phyloP scores from a whole-genome alignment of 768 basidiomycete species.

The Agrocybe pediades region DNA sequence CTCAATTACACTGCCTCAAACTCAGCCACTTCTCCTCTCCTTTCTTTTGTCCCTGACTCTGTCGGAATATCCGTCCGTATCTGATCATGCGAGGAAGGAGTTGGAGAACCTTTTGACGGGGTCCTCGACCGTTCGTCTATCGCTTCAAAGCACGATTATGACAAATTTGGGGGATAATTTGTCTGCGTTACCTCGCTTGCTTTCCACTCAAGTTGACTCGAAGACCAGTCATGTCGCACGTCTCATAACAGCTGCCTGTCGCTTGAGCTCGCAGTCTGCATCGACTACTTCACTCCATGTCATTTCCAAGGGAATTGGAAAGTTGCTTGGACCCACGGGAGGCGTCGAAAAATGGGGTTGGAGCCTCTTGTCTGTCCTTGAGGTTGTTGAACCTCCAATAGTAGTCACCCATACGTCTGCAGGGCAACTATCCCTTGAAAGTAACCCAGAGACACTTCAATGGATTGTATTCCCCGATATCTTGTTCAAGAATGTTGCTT shows the following conservation, averaged over 20 bases:
- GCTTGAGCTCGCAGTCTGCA: slow-evolving; percentile 35
- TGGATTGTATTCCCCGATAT: slow-evolving; percentile 59
- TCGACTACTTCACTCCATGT: slow-evolving; percentile 28
- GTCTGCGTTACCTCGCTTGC: slow-evolving; percentile 67
- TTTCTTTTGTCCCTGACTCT: slow-evolving; percentile 75
- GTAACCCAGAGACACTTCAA: slow-evolving; percentile 34
- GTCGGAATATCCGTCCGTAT: slow-evolving; percentile 56
- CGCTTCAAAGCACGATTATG: slow-evolving; percentile 57
- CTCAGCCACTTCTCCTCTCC: slow-evolving; percentile 67
- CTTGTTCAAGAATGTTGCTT: slow-evolving; percentile 54
- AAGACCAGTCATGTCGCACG: slow-evolving; percentile 70
- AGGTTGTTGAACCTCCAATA: slow-evolving; percentile 62
- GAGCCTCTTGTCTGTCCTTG: slow-evolving; percentile 79
- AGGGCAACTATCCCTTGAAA: slow-evolving; percentile 62
- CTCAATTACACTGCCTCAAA: slow-evolving; percentile 63
- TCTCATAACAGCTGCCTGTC: slow-evolving; percentile 72
- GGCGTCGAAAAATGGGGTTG: slow-evolving; percentile 94
- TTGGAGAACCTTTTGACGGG: slow-evolving; percentile 48
- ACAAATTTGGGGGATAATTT: slow-evolving; percentile 67
- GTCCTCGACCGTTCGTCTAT: slow-evolving; percentile 42
- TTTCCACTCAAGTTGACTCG: slow-evolving; percentile 71
- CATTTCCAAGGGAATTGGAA: slow-evolving; percentile 55
- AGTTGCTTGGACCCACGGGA: slow-evolving; percentile 77
- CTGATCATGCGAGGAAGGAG: slow-evolving; percentile 44
- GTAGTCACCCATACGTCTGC: slow-evolving; percentile 47